Evolutionary conservation across 1,284 basidiomycete genomes (phyloP).

Genomic region (Apiotrichum veenhuisii): DNA sequence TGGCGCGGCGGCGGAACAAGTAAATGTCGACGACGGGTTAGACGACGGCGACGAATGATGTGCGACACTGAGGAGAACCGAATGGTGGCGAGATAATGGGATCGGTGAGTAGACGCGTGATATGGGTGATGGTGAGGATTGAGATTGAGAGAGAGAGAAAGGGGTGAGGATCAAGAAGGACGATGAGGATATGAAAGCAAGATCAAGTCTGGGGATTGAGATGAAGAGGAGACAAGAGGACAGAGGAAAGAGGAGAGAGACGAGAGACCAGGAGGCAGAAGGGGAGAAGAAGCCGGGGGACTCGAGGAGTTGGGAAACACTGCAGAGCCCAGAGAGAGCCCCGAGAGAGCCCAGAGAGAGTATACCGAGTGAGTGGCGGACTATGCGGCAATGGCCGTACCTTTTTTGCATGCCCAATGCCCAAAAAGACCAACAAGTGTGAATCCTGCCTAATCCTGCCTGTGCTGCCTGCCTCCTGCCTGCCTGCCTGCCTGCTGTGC

Average conservation of each 20-base stretch:
- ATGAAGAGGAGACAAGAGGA: neutral
- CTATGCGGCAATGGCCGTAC: neutral
- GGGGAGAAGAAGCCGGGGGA: too few species aligned
- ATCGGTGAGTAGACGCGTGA: neutral
- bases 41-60: neutral
- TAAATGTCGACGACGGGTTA: neutral
- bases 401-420: too few species aligned
- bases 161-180: neutral
- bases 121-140: neutral
- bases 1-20: slow-evolving; percentile 1
- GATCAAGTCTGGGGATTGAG: too few species aligned
- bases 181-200: neutral
- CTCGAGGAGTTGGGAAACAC: too few species aligned
- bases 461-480: neutral
- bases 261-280: too few species aligned
- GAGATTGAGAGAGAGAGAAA: neutral
- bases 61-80: neutral
- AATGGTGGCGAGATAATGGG: slow-evolving; percentile 1
- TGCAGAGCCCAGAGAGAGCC: too few species aligned
- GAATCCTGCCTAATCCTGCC: too few species aligned
- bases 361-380: too few species aligned
- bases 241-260: too few species aligned
- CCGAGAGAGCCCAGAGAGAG: too few species aligned
- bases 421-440: neutral
- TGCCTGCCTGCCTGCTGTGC: too few species aligned